Evolutionary conservation across 1,284 basidiomycete genomes (phyloP), one percentile per base, ranked within the genome.

Genomic region (Chalciporus piperatoides): DNA sequence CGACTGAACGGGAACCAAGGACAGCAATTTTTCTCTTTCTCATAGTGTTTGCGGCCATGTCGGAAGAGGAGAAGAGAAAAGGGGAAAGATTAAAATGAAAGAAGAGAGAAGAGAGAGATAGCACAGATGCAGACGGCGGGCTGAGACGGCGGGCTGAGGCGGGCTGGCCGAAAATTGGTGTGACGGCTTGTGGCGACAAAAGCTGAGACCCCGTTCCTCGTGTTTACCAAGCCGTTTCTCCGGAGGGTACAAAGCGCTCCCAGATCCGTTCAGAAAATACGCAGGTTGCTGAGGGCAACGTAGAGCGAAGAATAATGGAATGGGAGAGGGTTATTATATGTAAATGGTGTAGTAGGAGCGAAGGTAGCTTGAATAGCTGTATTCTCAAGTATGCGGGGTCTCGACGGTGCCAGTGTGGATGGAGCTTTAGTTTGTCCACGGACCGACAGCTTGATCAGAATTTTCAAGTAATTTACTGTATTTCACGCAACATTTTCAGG

Each of bases 11-110:
- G 49, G 86, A 84, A 51, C 89, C 90, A 46, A 92, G 81, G 53
- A 92, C 81, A 52, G 86, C 86, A 49, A 91, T 85, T 74, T 88
- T 90, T 68, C 93, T 80, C 75, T 92, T 91, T 73, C 81, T 86
- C 67, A 88, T 70, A 47, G 75, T 82, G 78, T 81, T 76, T 56
- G 71, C 68, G 49, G 77, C 67, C 77, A 79, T 79, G 23, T 55
- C 52, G 59, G 45, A 47, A 42, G 39, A 52, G 35, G 23, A 42
- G 36, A 41, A 41, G 38, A 33, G 32, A 30, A 43, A 39, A 41
- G 36, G 27, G 32, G 42, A 47, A 49, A 52, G 41, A 46, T 39
- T 49, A 43, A 28, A 46, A 35, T 44, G 41, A 42, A 45, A 32
- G 30, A 32, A 32, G 30, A 32, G 30, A 14, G 30, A 32, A 32